These are phyloP conservation scores for Jacaranda copaia DNA, from an alignment of 257 asterid species.

Conservation along the genomic window DNA sequence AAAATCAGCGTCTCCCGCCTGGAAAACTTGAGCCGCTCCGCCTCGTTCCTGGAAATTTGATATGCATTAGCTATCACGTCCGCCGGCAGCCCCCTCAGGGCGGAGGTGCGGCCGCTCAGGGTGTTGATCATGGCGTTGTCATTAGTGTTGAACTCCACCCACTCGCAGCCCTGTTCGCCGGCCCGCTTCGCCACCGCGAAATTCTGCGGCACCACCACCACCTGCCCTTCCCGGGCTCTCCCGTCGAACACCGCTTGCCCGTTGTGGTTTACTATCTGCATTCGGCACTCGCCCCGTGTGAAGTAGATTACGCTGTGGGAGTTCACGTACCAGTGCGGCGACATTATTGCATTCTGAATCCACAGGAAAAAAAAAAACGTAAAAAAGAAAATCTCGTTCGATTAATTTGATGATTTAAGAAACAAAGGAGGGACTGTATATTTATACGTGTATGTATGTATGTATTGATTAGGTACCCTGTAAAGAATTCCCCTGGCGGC, in stretches of 20 bases:
- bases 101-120: constrained; percentile 70
- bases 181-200: constrained; percentile 70
- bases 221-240: constrained; percentile 56
- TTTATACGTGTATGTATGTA: no score
- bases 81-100: constrained; percentile 61
- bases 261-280: constrained; percentile 70
- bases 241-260: constrained; percentile 70
- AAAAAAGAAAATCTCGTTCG: no score
- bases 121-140: constrained; percentile 75
- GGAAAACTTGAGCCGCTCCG: constrained; percentile 59
- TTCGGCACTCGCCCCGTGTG: constrained; percentile 56
- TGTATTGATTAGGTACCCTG: constrained; percentile 43
- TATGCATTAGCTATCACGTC: constrained; percentile 59
- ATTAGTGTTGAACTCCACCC: constrained; percentile 81
- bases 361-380: no score
- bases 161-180: constrained; percentile 59
- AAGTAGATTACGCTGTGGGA: constrained; percentile 61
- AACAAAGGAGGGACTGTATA: no score
- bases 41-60: constrained; percentile 59
- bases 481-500: constrained; percentile 66
- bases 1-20: constrained; percentile 61
- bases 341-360: constrained; percentile 60
- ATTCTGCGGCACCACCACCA: constrained; percentile 68
- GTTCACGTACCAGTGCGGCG: constrained; percentile 76
- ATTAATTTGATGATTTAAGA: no score